Conservation (phyloP, 192 early-diverging fungal species). For the Ambispora gerdemannii region DNA sequence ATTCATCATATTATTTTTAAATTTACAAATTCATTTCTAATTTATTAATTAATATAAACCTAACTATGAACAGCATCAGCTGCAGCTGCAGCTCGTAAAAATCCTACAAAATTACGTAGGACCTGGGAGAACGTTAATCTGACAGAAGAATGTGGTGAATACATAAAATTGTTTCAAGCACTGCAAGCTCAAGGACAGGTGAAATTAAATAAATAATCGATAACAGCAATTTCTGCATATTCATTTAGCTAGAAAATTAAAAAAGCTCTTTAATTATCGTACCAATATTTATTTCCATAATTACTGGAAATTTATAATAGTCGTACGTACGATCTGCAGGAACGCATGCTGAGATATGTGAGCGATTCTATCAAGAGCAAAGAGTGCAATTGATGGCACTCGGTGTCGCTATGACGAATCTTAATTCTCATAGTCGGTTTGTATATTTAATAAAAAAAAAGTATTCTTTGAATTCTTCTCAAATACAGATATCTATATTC, state of each 20-base stretch:
- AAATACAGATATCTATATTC: no score
- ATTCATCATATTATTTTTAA: neutral
- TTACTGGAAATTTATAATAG: neutral
- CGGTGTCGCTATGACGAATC: slow-evolving; percentile 49
- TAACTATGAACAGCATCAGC: neutral
- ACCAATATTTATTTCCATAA: neutral
- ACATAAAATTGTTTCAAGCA: slow-evolving; percentile 11
- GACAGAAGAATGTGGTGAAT: slow-evolving; percentile 4
- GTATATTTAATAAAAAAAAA: no score
- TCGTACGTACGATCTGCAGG: slow-evolving; percentile 36
- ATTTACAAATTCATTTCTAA: neutral
- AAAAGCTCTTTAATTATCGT: neutral
- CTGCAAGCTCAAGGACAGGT: slow-evolving; percentile 24
- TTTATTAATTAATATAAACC: neutral
- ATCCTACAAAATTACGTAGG: neutral
- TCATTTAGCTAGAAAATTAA: neutral
- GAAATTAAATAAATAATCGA: no score
- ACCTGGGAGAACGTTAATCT: neutral
- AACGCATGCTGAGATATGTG: slow-evolving; percentile 40
- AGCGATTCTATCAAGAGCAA: slow-evolving; percentile 45
- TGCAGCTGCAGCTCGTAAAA: neutral
- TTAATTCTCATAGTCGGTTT: slow-evolving; percentile 45
- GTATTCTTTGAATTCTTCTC: no score
- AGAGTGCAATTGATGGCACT: slow-evolving; percentile 49
- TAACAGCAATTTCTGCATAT: no score